Conservation (phyloP, 1,284 basidiomycete genomes). For the Apiotrichum akiyoshidainum region DNA sequence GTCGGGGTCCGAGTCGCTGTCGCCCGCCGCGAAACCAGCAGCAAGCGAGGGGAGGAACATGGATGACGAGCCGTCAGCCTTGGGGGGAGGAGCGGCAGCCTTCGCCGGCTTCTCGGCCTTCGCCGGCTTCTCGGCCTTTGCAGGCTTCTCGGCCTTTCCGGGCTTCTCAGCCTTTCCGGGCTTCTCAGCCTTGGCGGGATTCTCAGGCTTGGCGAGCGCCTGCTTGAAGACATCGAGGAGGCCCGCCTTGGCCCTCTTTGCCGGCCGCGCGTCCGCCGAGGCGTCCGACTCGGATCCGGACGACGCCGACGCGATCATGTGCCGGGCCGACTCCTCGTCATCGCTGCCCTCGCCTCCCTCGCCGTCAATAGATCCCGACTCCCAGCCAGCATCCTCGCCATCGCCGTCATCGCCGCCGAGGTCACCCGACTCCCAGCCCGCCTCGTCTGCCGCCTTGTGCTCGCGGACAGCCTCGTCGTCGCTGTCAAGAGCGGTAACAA, state of each 20-base stretch:
- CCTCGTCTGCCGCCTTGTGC: constrained; percentile 51
- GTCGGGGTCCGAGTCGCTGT: constrained; percentile 70
- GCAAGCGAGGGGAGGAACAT: constrained; percentile 85
- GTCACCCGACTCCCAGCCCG: constrained; percentile 60
- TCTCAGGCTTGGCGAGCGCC: constrained; percentile 5
- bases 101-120: constrained; percentile 11
- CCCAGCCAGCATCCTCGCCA: constrained; percentile 24
- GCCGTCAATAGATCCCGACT: not conserved
- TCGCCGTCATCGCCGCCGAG: constrained; percentile 20
- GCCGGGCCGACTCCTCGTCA: not conserved
- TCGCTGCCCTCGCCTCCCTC: not conserved
- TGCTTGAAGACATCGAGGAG: not conserved
- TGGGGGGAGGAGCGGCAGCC: constrained; percentile 1
- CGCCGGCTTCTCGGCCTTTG: constrained; percentile 9
- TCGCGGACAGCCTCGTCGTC: constrained; percentile 24
- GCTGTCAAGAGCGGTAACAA: constrained; percentile 11
- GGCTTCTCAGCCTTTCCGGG: constrained; percentile 6
- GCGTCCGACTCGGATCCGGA: constrained; percentile 24
- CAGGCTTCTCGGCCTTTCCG: constrained; percentile 33
- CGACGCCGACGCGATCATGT: constrained; percentile 6
- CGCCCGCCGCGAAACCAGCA: constrained; percentile 72
- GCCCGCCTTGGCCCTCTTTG: constrained; percentile 26
- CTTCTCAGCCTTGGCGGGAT: constrained; percentile 23
- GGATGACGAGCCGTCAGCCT: constrained; percentile 54
- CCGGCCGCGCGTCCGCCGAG: constrained; percentile 26